Conservation (phyloP, 331 rosid genomes). For the Pyrus hybrid region DNA sequence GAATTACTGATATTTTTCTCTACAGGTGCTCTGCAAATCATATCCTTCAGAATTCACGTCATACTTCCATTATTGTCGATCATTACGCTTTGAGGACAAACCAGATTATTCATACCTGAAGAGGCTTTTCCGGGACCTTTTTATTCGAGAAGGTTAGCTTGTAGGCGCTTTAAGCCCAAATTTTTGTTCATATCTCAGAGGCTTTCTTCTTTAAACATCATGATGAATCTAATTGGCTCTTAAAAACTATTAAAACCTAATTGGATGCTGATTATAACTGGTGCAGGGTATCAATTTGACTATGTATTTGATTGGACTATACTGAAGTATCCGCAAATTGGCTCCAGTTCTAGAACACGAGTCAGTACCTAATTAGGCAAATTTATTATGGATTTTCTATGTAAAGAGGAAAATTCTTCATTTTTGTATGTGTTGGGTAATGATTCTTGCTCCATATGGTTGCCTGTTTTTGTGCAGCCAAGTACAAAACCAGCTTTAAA, state of each 20-base stretch:
- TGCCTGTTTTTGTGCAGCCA: constrained; percentile 39
- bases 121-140: constrained; percentile 91
- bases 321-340: constrained; percentile 89
- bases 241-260: background rate
- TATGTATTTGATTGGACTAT: constrained; percentile 98
- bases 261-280: constrained; percentile 12
- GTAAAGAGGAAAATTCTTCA: background rate
- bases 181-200: background rate
- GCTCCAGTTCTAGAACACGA: constrained; percentile 77
- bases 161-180: constrained; percentile 1
- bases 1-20: background rate
- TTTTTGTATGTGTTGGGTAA: background rate
- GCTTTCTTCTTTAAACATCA: background rate
- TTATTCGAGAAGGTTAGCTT: constrained; percentile 84
- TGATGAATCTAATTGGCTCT: constrained; percentile 1
- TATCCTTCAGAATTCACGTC: constrained; percentile 89
- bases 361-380: constrained; percentile 36
- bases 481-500: constrained; percentile 61
- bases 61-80: constrained; percentile 86
- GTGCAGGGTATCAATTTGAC: constrained; percentile 92
- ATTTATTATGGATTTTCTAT: constrained; percentile 4
- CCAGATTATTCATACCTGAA: constrained; percentile 95
- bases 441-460: background rate
- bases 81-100: constrained; percentile 93
- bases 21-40: constrained; percentile 86